Conservation (phyloP, 345 rosid species). For the Combretum micranthum region DNA sequence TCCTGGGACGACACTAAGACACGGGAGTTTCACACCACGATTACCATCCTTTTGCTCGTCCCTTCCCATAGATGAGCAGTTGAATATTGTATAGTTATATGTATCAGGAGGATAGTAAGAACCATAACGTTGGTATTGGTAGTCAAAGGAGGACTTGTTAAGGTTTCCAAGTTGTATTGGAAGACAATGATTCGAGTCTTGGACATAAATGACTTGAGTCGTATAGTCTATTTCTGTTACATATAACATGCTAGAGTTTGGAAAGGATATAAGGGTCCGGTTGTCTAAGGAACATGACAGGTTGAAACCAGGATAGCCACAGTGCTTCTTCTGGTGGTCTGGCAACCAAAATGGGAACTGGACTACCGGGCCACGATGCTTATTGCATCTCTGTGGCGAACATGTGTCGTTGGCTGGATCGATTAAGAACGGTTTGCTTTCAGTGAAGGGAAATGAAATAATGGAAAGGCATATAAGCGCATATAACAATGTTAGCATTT, state of each 20-base stretch:
- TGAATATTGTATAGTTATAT: conserved; percentile 4
- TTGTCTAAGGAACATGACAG: conserved; percentile 10
- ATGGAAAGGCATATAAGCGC: no score
- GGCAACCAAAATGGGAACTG: conserved; percentile 19
- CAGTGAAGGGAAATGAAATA: no score
- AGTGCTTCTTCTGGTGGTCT: conserved; percentile 7
- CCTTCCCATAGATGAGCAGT: conserved; percentile 2
- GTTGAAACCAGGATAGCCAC: conserved; percentile 21
- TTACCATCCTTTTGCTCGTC: not conserved
- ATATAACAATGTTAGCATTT: no score
- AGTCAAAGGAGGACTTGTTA: conserved; percentile 7
- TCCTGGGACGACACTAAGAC: no score
- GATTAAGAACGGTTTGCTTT: not conserved
- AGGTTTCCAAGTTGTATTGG: conserved; percentile 2
- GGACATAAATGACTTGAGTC: not conserved
- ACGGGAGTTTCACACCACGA: not conserved
- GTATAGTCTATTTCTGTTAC: conserved; percentile 13
- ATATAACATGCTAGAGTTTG: conserved; percentile 8
- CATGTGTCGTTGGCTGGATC: not conserved
- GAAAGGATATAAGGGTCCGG: conserved; percentile 13
- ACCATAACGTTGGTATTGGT: not conserved
- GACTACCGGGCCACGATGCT: conserved; percentile 6
- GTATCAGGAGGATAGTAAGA: not conserved
- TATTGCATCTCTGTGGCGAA: not conserved
- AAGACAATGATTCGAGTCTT: conserved; percentile 15